phyloP scores from a whole-genome alignment of 2,329 filamentous ascomycete species.

The Talaromyces amestolkiae region DNA sequence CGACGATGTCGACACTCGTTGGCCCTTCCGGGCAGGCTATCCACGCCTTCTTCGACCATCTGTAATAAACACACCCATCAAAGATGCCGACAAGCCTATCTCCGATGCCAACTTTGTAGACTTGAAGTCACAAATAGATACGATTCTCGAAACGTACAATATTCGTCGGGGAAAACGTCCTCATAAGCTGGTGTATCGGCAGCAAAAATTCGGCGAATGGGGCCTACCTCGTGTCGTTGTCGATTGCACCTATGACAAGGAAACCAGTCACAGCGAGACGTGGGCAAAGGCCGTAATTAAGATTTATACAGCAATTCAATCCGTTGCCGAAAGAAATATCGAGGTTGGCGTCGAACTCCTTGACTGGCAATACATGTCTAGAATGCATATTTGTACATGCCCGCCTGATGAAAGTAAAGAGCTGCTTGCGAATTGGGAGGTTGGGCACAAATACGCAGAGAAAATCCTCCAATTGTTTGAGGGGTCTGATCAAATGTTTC shows the following conservation, averaged over 20 bases:
- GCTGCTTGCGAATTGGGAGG: constrained; percentile 2
- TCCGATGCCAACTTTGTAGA: neutral
- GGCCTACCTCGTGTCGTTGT: neutral
- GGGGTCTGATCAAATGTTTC: neutral
- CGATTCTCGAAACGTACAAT: neutral
- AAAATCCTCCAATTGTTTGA: constrained; percentile 6
- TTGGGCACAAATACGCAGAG: neutral
- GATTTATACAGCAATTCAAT: too few species aligned
- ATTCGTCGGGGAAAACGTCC: neutral
- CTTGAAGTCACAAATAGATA: neutral
- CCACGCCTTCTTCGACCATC: neutral
- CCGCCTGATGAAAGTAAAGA: neutral
- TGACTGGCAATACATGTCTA: neutral
- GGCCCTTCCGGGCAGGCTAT: neutral
- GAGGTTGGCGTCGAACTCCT: too few species aligned
- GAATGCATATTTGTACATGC: neutral
- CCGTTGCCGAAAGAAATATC: too few species aligned
- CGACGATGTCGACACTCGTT: neutral
- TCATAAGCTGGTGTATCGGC: neutral
- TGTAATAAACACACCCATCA: neutral
- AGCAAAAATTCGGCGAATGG: neutral
- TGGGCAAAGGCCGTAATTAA: too few species aligned
- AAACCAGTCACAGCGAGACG: too few species aligned
- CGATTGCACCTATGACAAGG: neutral
- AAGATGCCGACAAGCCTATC: neutral